phyloP scores from a whole-genome alignment of 345 rosid species.

The Pistacia atlantica region DNA sequence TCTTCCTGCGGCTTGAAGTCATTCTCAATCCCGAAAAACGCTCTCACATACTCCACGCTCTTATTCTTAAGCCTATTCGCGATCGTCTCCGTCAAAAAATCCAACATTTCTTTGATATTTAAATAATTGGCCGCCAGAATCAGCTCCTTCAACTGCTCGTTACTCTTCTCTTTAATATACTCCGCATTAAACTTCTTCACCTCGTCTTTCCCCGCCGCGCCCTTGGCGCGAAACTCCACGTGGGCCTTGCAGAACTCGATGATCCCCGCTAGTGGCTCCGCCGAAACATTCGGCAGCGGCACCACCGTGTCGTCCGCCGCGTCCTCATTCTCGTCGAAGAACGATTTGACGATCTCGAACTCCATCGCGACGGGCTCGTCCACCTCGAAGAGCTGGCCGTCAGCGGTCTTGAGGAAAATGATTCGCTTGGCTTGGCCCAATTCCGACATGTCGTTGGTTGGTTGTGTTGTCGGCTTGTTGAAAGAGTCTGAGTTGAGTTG shows the following conservation, averaged over 20 bases:
- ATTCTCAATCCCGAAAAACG: constrained; percentile 38
- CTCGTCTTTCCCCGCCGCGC: neutral
- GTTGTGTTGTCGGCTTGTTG: neutral
- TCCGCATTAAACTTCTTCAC: constrained; percentile 11
- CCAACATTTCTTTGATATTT: constrained; percentile 35
- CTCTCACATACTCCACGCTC: constrained; percentile 45
- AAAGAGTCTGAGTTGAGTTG: too few species aligned
- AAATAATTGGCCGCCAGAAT: constrained; percentile 38
- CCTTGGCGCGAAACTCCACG: constrained; percentile 9
- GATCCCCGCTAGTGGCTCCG: constrained; percentile 18
- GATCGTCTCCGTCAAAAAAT: constrained; percentile 22
- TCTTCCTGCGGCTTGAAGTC: constrained; percentile 48
- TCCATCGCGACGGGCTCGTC: constrained; percentile 37
- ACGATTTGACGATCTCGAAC: constrained; percentile 27
- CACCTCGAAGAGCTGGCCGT: constrained; percentile 23
- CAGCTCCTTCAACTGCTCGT: constrained; percentile 32
- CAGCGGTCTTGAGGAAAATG: constrained; percentile 28
- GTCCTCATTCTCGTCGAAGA: constrained; percentile 27
- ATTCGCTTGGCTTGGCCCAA: neutral
- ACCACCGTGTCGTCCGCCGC: neutral
- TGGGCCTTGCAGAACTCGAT: constrained; percentile 33
- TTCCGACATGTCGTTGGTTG: neutral
- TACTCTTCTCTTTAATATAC: constrained; percentile 11
- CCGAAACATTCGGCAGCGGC: constrained; percentile 35
- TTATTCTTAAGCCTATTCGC: constrained; percentile 40